Percentiles rank a stretch among this genome's conserved stretches.
These are phyloP conservation scores for Macrocybe sp. DNA, from an alignment of 1,284 basidiomycete genomes.

Conservation along the genomic window DNA sequence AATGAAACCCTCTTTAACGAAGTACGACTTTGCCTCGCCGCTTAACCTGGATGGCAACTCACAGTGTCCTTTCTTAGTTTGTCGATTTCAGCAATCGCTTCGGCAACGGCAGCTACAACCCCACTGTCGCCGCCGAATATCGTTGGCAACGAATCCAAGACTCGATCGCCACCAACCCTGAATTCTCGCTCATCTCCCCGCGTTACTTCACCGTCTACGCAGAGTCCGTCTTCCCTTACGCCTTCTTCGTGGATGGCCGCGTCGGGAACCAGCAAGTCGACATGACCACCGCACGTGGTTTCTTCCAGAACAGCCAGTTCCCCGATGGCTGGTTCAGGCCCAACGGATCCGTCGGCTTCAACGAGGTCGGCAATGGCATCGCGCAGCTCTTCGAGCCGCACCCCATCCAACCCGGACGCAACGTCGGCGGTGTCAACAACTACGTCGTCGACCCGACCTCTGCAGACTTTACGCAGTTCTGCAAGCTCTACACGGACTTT, in stretches of 20 bases:
- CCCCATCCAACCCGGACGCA: conserved; percentile 1
- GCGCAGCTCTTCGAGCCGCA: background rate
- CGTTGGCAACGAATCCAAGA: conserved; percentile 8
- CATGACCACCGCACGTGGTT: conserved; percentile 6
- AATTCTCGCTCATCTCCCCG: conserved; percentile 6
- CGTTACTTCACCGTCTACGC: conserved; percentile 7
- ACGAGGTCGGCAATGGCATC: too few relatives aligned
- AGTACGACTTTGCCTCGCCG: background rate
- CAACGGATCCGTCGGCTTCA: background rate
- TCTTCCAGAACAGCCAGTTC: conserved; percentile 6
- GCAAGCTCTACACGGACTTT: conserved; percentile 1
- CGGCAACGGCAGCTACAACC: conserved; percentile 7
- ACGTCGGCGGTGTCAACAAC: background rate
- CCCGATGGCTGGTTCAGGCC: conserved; percentile 5
- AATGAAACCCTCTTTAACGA: conserved; percentile 10
- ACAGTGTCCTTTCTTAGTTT: conserved; percentile 1
- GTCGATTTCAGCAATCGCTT: conserved; percentile 7
- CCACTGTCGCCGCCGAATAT: conserved; percentile 5
- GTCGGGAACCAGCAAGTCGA: conserved; percentile 1
- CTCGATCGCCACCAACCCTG: conserved; percentile 8
- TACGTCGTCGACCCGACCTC: conserved; percentile 1
- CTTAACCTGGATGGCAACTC: background rate
- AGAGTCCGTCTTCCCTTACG: conserved; percentile 4
- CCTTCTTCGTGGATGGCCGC: conserved; percentile 7
- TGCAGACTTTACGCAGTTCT: background rate